Percentiles rank a stretch among this genome's conserved stretches.
Conservation (phyloP, 768 basidiomycete species). For the Boletus rufocinnamomeus region DNA sequence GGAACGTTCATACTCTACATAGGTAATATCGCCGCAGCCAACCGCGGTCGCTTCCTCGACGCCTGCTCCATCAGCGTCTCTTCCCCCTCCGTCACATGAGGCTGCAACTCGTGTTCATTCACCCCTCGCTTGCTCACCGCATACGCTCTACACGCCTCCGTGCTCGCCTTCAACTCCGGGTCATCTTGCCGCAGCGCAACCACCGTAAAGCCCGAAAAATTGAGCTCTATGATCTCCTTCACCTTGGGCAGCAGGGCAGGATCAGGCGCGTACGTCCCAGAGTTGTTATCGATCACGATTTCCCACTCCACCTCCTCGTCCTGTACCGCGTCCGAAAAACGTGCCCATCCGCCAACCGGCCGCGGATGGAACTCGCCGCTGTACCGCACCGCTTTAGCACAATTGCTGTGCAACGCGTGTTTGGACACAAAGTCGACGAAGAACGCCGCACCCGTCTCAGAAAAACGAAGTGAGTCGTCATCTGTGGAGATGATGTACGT, state of each 20-base stretch:
- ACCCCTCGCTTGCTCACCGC: constrained; percentile 63
- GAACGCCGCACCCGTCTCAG: constrained; percentile 85
- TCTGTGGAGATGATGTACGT: constrained; percentile 80
- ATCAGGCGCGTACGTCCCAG: constrained; percentile 83
- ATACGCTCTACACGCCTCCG: constrained; percentile 68
- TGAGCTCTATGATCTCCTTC: constrained; percentile 64
- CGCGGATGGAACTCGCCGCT: constrained; percentile 80
- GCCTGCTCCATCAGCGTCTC: constrained; percentile 47
- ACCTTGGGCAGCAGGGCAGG: constrained; percentile 58
- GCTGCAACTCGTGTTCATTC: constrained; percentile 60
- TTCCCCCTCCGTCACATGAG: constrained; percentile 56
- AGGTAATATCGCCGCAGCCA: not conserved
- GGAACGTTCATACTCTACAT: not conserved
- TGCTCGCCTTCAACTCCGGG: constrained; percentile 54
- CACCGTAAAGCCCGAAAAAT: constrained; percentile 67
- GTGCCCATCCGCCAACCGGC: constrained; percentile 66
- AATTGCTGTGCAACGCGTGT: constrained; percentile 82
- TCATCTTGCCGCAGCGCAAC: constrained; percentile 58
- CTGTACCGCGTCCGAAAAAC: constrained; percentile 53
- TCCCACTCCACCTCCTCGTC: constrained; percentile 73
- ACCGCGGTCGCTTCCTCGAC: constrained; percentile 5
- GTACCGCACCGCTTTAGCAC: constrained; percentile 65
- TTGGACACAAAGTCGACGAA: constrained; percentile 87
- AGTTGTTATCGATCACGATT: constrained; percentile 83
- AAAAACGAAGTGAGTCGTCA: constrained; percentile 79